Base-by-base conservation (phyloP, 805 yeast genomes). In the Ogataea pignaliae region DNA sequence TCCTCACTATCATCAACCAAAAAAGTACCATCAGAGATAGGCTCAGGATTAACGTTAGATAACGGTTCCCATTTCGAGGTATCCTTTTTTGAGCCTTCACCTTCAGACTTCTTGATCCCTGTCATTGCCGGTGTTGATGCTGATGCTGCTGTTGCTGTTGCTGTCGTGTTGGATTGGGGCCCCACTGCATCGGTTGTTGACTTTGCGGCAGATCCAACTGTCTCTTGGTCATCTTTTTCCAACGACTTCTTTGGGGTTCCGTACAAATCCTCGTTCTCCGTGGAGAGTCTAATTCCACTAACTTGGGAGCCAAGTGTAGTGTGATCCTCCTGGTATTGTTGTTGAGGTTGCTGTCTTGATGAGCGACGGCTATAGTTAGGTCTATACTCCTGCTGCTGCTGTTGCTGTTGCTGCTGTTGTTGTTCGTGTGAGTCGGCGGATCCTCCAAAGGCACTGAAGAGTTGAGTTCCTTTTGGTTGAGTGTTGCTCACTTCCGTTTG, bases 1-100 rank as follows among this genome's bases (percentile, higher is more conserved):
- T 74, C 79, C 42, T 75, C 79, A 45, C 75, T 69, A 42, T 74
- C 79, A 35, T 73, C 78, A 39, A 77, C 73, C 39, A 71, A 61
- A 52, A 77, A 77, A 3, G 76, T 75, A 39, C 73, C 79, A 52
- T 71, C 72, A 33, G 62, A 53, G 39, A 62, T 60, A 17, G 75
- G 72, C 46, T 68, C 68, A 7, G 74, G 73, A 31, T 62, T 61
- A 11, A 64, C 66, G 14, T 64, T 51, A 17, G 66, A 55, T 17
- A 75, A 56, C 8, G 75, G 70, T 51, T 69, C 69, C 77, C 79
- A 73, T 52, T 70, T 70, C 41, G 48, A 46, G 17, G 42, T 41
- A 31, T 43, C 51, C 16, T 45, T 37, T 34, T 31, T 36, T 11
- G 36, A 28, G 31, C 33, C 44, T 26, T 18, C 33, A 13, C 14